Conservation (phyloP, 108 stramenopile species). For the Fragilaria radians region DNA sequence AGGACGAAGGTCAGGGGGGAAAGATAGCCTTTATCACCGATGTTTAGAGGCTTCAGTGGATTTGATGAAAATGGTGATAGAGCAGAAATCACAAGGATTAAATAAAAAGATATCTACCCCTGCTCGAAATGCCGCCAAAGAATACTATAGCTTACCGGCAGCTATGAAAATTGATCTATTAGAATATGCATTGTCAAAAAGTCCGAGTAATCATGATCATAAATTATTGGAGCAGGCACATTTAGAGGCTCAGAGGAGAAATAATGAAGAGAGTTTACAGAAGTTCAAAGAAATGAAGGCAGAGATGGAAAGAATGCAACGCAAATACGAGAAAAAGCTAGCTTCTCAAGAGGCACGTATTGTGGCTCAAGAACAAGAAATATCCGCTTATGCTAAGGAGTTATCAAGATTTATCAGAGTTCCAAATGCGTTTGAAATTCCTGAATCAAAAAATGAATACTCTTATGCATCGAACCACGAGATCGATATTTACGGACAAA, state of each 20-base stretch:
- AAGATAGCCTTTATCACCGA: neutral
- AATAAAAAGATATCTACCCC: neutral
- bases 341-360: slow-evolving; percentile 1
- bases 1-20: neutral
- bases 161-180: slow-evolving; percentile 10
- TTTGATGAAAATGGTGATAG: neutral
- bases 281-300: neutral
- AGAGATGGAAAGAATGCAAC: slow-evolving; percentile 3
- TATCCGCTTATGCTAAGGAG: slow-evolving; percentile 2
- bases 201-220: neutral
- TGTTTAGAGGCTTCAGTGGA: slow-evolving; percentile 2
- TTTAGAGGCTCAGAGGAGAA: neutral
- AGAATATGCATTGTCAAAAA: neutral
- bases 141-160: slow-evolving; percentile 7
- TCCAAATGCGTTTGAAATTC: slow-evolving; percentile 5
- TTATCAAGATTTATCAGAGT: slow-evolving; percentile 7
- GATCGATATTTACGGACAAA: slow-evolving; percentile 8
- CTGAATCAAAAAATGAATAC: slow-evolving; percentile 7
- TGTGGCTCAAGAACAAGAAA: slow-evolving; percentile 7
- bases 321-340: slow-evolving; percentile 7
- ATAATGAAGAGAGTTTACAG: neutral
- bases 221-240: neutral
- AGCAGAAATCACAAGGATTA: neutral
- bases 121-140: neutral
- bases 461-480: slow-evolving; percentile 3